These are phyloP conservation scores for Capsicum pubescens DNA, from an alignment of 257 asterid species.

Conservation along the genomic window DNA sequence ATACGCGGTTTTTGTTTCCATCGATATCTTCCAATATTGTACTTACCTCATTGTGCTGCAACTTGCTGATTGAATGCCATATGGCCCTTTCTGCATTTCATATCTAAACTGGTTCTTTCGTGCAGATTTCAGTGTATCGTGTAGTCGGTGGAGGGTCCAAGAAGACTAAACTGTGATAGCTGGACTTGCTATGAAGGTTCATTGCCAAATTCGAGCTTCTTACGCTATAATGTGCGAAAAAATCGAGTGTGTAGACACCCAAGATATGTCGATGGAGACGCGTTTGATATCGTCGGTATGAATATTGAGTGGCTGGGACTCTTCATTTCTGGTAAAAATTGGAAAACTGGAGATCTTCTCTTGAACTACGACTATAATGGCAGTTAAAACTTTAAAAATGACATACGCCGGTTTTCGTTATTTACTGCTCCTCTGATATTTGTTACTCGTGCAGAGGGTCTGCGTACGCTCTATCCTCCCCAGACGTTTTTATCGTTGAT, in stretches of 20 bases:
- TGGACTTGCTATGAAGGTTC: not conserved
- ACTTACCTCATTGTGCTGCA: constrained; percentile 32
- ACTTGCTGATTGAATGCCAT: constrained; percentile 17
- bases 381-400: not conserved
- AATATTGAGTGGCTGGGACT: not conserved
- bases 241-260: not conserved
- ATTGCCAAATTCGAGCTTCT: not conserved
- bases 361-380: not conserved
- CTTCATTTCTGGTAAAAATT: constrained; percentile 5
- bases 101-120: constrained; percentile 15
- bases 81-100: not conserved
- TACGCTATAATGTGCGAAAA: not conserved
- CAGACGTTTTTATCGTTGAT: too few species aligned
- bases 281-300: not conserved
- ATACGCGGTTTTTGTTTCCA: constrained; percentile 37
- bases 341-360: not conserved
- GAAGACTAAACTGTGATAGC: constrained; percentile 18
- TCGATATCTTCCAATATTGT: constrained; percentile 27
- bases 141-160: constrained; percentile 8
- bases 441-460: too few species aligned
- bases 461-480: too few species aligned
- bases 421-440: not conserved
- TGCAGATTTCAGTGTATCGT: not conserved
- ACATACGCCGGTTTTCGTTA: not conserved
- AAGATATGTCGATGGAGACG: not conserved